Evolutionary conservation across 305 asterid species (phyloP), one percentile per base, ranked within the genome.

Genomic region (Fraxinus angustifolia): DNA sequence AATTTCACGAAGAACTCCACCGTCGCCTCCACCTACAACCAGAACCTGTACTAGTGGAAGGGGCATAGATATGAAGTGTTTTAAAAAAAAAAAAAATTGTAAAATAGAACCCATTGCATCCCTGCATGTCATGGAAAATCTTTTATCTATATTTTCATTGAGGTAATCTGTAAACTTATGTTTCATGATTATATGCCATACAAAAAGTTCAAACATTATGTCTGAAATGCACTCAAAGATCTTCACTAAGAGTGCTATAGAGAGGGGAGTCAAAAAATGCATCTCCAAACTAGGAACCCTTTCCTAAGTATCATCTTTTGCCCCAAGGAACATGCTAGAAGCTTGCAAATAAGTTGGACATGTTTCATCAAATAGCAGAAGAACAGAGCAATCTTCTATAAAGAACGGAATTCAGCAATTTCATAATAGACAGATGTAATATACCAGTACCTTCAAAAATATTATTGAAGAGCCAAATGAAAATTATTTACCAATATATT

Each of bases 11-110:
- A 94, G 97, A 84, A 96, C 99, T 40, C 99, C 99, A 83, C 98
- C 99, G 85, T 96, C 99, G 86, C 99, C 99, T 30, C 99, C 99
- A 79, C 99, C 98, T 17, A 94, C 97, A 79, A 96, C 98, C 88
- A 96, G 88, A 88, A 96, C 97, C 98, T 96, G 92, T 85, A 82
- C 62, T 48, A 76, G 1, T 68, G 65, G 53, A 79, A 53, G 71
- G 23, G 33, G 26, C 34, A 35, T 10, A 30, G 17, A n/a, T 73
- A 79, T 7, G 28, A 74, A 26, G 38, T 35, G 71, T 3, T 40
- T 40, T 36, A 50, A 7, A 76, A 45, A 3, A 3, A 2, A 8
- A 45, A 45, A 48, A 48, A 12, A 34, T 34, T 34, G 58, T 48
- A 48, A 14, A 11, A 36, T 30, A 76, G 50, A 76, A 36, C 12